phyloP scores from a whole-genome alignment of 345 rosid genomes.

The Jatropha curcas region DNA sequence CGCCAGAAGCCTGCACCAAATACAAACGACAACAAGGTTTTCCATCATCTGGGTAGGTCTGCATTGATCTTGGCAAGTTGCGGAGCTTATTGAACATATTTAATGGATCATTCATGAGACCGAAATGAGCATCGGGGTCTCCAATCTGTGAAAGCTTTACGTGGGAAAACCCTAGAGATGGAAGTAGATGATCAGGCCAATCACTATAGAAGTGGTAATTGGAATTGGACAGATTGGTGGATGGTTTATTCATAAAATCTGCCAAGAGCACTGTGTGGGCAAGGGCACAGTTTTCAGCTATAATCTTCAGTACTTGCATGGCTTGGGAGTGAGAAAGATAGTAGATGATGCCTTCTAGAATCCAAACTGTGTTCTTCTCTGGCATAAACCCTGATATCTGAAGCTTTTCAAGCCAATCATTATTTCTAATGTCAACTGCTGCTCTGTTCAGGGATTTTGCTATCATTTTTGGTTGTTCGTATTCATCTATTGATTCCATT shows the following conservation, averaged over 20 bases:
- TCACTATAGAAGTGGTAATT: constrained; percentile 83
- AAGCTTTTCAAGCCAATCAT: constrained; percentile 73
- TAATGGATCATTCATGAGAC: constrained; percentile 63
- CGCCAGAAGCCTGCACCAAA: constrained; percentile 86
- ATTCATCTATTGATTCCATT: constrained; percentile 40
- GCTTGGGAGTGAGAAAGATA: constrained; percentile 80
- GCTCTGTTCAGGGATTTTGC: constrained; percentile 79
- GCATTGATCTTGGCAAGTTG: constrained; percentile 67
- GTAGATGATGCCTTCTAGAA: constrained; percentile 90
- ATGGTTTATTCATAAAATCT: constrained; percentile 91
- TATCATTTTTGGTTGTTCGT: constrained; percentile 40
- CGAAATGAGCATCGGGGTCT: constrained; percentile 90
- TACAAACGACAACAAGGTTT: constrained; percentile 90
- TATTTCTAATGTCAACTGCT: constrained; percentile 71
- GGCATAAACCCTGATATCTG: constrained; percentile 66
- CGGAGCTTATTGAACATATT: constrained; percentile 88
- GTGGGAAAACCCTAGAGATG: constrained; percentile 79
- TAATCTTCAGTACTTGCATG: constrained; percentile 79
- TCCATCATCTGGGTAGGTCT: constrained; percentile 85
- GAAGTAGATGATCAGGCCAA: constrained; percentile 92
- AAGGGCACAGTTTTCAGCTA: constrained; percentile 64
- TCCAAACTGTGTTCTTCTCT: constrained; percentile 79
- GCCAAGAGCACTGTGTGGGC: constrained; percentile 78
- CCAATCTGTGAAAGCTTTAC: constrained; percentile 92
- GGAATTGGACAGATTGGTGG: constrained; percentile 67